These are phyloP conservation scores for Sporisorium reilianum DNA, from an alignment of 1,284 basidiomycete species.

Conservation along the genomic window DNA sequence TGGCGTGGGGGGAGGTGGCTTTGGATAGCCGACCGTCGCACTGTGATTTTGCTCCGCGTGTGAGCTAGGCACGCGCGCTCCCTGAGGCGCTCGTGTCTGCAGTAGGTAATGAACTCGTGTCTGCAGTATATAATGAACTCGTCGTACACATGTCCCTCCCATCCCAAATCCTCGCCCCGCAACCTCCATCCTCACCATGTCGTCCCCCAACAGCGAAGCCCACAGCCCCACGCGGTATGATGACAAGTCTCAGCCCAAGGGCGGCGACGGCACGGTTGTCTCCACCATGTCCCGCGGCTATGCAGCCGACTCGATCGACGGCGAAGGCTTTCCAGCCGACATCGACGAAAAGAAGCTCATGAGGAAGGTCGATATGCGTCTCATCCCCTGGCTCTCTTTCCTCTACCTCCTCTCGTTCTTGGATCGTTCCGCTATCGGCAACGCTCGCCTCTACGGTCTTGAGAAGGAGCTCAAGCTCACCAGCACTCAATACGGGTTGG, in stretches of 20 bases:
- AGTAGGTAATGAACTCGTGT: too few relatives aligned
- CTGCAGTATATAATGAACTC: too few relatives aligned
- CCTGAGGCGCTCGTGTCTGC: too few relatives aligned
- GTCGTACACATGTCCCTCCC: too few relatives aligned
- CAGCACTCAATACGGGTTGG: slow-evolving; percentile 38
- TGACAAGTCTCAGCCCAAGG: slow-evolving; percentile 21
- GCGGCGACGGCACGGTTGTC: slow-evolving; percentile 16
- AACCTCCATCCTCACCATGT: slow-evolving; percentile 18
- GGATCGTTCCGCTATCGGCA: slow-evolving; percentile 72
- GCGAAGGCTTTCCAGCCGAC: slow-evolving; percentile 34
- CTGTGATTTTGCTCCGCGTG: too few relatives aligned
- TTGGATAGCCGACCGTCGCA: too few relatives aligned
- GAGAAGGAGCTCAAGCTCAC: slow-evolving; percentile 37
- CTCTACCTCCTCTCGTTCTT: slow-evolving; percentile 64
- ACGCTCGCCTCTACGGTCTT: slow-evolving; percentile 53
- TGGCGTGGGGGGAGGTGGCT: too few relatives aligned
- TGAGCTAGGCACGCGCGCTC: too few relatives aligned
- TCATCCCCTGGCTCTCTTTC: slow-evolving; percentile 61
- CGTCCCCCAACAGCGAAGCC: slow-evolving; percentile 23
- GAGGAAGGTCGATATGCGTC: slow-evolving; percentile 60
- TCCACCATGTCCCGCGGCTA: slow-evolving; percentile 22
- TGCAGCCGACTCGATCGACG: slow-evolving; percentile 5
- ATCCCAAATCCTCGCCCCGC: not conserved
- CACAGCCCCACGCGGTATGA: slow-evolving; percentile 16
- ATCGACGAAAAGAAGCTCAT: slow-evolving; percentile 63